Percentiles rank a stretch among this genome's conserved stretches.
Conservation (phyloP, 148 eudicot species). For the Silene uniflora region DNA sequence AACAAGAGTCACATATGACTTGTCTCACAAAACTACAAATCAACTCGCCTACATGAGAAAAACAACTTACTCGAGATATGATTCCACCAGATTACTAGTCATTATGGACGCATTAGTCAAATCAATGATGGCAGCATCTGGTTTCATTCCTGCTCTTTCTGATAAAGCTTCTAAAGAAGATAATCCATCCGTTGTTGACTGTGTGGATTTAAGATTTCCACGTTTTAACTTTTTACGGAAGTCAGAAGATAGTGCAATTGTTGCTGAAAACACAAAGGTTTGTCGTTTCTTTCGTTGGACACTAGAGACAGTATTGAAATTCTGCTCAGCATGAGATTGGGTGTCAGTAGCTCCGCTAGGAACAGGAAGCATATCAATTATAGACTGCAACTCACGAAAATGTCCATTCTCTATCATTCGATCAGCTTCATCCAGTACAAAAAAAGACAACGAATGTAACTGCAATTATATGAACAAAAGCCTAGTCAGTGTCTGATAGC, state of each 20-base stretch:
- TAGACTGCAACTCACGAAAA: slow-evolving; percentile 87
- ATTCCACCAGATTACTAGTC: slow-evolving; percentile 82
- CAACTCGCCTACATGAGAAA: slow-evolving; percentile 1
- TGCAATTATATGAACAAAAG: slow-evolving; percentile 36
- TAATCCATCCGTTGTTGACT: slow-evolving; percentile 42
- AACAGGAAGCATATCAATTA: slow-evolving; percentile 89
- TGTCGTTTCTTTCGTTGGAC: slow-evolving; percentile 86
- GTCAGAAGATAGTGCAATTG: slow-evolving; percentile 82
- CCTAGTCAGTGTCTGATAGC: slow-evolving; percentile 10
- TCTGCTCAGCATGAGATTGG: slow-evolving; percentile 46
- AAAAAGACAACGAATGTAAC: slow-evolving; percentile 90
- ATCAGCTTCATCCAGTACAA: slow-evolving; percentile 98
- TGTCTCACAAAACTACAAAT: neutral
- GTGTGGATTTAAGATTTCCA: slow-evolving; percentile 54
- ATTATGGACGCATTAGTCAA: slow-evolving; percentile 79
- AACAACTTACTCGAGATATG: slow-evolving; percentile 79
- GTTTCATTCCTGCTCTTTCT: slow-evolving; percentile 92
- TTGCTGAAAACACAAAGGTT: slow-evolving; percentile 96
- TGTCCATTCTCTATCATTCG: slow-evolving; percentile 97
- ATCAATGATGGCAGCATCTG: slow-evolving; percentile 81
- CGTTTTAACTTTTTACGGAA: slow-evolving; percentile 88
- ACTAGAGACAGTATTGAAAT: slow-evolving; percentile 59
- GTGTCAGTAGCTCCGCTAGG: slow-evolving; percentile 37
- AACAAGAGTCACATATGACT: neutral
- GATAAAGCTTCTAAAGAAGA: slow-evolving; percentile 79